A percentile compares a stretch with the other conserved stretches of the same genome.
These are phyloP conservation scores for Eragrostis tef DNA, from an alignment of 202 grass and related monocot genomes.

Conservation along the genomic window DNA sequence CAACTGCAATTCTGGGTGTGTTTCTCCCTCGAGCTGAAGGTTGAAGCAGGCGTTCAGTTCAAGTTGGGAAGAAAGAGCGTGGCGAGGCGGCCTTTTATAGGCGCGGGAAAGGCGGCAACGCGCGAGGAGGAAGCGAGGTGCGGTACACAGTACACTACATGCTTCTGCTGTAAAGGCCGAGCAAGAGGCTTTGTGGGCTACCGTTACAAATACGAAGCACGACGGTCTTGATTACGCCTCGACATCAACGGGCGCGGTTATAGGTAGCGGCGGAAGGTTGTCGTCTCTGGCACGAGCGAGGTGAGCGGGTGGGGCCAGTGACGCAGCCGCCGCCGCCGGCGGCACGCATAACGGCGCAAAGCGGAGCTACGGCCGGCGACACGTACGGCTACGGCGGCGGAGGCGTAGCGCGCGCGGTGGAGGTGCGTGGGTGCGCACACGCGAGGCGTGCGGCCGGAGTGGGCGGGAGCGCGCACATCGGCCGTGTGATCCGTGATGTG, in stretches of 20 bases:
- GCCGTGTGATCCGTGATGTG: conserved; percentile 8
- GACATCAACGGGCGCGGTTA: neutral
- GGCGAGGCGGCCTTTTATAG: conserved; percentile 59
- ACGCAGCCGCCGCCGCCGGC: too few species aligned
- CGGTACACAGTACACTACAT: too few species aligned
- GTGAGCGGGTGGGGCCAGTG: too few species aligned
- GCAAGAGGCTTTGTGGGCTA: neutral
- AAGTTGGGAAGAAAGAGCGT: neutral
- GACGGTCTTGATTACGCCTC: neutral
- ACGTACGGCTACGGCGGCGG: neutral
- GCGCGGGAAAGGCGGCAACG: neutral
- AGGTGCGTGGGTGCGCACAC: conserved; percentile 23
- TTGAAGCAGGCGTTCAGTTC: conserved; percentile 1
- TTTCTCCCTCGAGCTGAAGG: neutral
- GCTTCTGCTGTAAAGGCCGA: too few species aligned
- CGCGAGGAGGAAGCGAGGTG: too few species aligned
- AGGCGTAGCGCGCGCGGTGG: too few species aligned
- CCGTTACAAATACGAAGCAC: neutral
- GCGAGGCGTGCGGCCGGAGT: neutral
- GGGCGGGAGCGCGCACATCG: neutral
- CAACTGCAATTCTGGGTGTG: neutral
- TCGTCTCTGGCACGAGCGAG: too few species aligned
- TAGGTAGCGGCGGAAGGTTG: neutral
- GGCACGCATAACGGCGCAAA: conserved; percentile 16
- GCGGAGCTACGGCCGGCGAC: neutral